Conservation (phyloP, 2,329 filamentous ascomycete genomes). For the Penicillium fuscoglaucum region DNA sequence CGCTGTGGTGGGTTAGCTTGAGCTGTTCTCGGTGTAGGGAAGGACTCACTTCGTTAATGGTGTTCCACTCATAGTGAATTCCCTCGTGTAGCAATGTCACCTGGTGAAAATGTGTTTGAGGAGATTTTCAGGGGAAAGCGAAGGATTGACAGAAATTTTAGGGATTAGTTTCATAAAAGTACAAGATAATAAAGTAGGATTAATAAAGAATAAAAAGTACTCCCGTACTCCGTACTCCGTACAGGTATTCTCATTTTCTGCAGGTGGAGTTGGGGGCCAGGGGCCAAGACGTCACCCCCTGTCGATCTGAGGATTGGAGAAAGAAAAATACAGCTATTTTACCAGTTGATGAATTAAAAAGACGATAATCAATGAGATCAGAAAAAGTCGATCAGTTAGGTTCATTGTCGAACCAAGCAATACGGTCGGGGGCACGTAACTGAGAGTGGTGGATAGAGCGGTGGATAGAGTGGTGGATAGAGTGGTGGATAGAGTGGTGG, state of each 20-base stretch:
- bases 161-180: neutral
- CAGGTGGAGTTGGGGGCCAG: neutral
- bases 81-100: too few species aligned
- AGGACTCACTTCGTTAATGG: too few species aligned
- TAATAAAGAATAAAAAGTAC: neutral
- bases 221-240: neutral
- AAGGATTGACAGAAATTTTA: neutral
- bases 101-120: too few species aligned
- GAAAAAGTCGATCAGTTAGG: neutral
- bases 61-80: too few species aligned
- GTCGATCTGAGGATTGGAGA: neutral
- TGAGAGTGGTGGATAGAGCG: too few species aligned
- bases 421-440: too few species aligned
- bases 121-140: too few species aligned
- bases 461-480: too few species aligned
- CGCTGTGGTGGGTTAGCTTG: too few species aligned
- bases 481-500: too few species aligned
- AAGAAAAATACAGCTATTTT: neutral
- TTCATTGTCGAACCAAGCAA: neutral
- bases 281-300: neutral
- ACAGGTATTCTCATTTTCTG: neutral
- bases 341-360: neutral
- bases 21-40: too few species aligned
- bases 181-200: neutral
- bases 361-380: neutral